Conservation (phyloP, 352 stramenopile species). For the Pythium sukuiense region DNA sequence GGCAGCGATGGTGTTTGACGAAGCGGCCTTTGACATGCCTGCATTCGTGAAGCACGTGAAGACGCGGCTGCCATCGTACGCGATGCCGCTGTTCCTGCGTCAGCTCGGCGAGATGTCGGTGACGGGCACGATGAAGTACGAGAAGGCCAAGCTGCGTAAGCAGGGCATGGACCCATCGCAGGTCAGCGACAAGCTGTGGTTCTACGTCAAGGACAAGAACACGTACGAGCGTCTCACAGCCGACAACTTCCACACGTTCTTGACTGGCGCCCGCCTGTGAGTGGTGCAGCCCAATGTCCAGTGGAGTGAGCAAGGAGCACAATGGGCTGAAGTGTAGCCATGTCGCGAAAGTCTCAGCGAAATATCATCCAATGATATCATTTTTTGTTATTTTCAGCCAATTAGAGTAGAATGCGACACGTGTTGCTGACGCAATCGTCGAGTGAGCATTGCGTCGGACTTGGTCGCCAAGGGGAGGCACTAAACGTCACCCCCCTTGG, state of each 20-base stretch:
- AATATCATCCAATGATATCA: neutral
- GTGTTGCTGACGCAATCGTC: neutral
- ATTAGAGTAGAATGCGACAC: neutral
- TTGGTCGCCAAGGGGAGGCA: neutral
- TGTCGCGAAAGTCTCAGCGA: neutral
- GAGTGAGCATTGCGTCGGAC: neutral
- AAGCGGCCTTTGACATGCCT: slow-evolving; percentile 48
- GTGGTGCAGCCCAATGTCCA: neutral
- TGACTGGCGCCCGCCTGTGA: slow-evolving; percentile 62
- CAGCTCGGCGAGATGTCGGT: slow-evolving; percentile 70
- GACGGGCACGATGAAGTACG: slow-evolving; percentile 90
- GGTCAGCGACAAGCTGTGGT: slow-evolving; percentile 60
- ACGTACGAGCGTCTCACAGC: slow-evolving; percentile 58
- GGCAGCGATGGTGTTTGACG: slow-evolving; percentile 82
- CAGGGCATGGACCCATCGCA: slow-evolving; percentile 72
- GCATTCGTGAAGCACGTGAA: slow-evolving; percentile 52
- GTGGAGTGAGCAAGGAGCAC: neutral
- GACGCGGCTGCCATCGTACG: slow-evolving; percentile 56
- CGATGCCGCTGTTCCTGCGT: slow-evolving; percentile 82
- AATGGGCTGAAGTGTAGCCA: neutral
- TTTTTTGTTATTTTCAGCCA: neutral
- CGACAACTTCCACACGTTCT: slow-evolving; percentile 53
- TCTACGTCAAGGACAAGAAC: slow-evolving; percentile 45
- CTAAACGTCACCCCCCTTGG: too few relatives aligned
- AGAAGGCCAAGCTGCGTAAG: slow-evolving; percentile 86